Evolutionary conservation across 495 filamentous ascomycete genomes (phyloP).

Genomic region (Aeminium ludgeri): DNA sequence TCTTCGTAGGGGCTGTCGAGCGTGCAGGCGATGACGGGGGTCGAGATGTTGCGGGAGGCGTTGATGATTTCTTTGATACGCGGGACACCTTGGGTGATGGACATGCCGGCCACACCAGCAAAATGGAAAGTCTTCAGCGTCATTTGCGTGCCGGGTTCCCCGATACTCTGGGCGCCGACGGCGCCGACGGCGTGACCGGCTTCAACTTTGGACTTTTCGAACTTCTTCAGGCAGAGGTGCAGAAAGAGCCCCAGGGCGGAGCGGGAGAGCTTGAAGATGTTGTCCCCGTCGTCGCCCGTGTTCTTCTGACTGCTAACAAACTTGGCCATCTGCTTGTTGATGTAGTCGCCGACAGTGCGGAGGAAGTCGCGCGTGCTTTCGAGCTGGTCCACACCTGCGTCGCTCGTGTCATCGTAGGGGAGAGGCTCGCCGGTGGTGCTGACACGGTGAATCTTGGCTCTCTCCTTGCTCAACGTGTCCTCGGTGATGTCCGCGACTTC

Average conservation of each 20-base stretch:
- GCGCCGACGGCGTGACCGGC: slow-evolving; percentile 96
- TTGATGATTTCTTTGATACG: slow-evolving; percentile 99
- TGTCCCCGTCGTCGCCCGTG: slow-evolving; percentile 24
- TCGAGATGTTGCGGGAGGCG: slow-evolving; percentile 80
- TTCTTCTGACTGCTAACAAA: slow-evolving; percentile 26
- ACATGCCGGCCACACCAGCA: slow-evolving; percentile 97
- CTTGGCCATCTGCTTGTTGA: slow-evolving; percentile 38
- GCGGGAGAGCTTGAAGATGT: slow-evolving; percentile 64
- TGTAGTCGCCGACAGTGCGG: slow-evolving; percentile 52
- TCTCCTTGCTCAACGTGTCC: slow-evolving; percentile 45
- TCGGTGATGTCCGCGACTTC: slow-evolving; percentile 54
- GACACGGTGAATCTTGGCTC: slow-evolving; percentile 21
- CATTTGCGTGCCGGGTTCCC: slow-evolving; percentile 98
- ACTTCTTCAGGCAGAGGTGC: slow-evolving; percentile 67
- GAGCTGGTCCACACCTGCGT: slow-evolving; percentile 51
- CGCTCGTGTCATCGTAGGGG: slow-evolving; percentile 2
- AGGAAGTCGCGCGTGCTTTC: slow-evolving; percentile 76
- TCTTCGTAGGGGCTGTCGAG: slow-evolving; percentile 53
- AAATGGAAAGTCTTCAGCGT: slow-evolving; percentile 99
- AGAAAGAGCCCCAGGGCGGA: slow-evolving; percentile 61
- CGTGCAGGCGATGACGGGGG: slow-evolving; percentile 77
- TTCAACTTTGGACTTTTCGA: slow-evolving; percentile 74
- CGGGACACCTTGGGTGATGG: slow-evolving; percentile 93
- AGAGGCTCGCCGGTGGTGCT: slow-evolving; percentile 17
- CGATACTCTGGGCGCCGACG: slow-evolving; percentile 92